These are phyloP conservation scores for Pharnaceum exiguum DNA, from an alignment of 148 eudicot genomes.

Conservation along the genomic window DNA sequence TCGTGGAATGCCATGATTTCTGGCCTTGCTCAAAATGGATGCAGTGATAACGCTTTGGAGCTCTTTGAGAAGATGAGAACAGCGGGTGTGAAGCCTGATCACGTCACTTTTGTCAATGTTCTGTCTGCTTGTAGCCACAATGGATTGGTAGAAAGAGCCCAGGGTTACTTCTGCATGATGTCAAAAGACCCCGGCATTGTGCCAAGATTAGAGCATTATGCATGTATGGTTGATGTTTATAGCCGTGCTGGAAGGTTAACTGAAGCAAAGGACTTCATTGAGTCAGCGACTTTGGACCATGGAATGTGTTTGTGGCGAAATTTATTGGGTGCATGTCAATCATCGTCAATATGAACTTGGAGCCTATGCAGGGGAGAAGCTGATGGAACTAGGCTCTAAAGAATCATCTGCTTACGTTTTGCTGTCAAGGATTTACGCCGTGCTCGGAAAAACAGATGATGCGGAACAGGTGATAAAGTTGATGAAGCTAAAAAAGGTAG, in stretches of 20 bases:
- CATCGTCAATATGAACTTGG: constrained; percentile 48
- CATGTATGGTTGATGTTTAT: constrained; percentile 59
- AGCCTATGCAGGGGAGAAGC: constrained; percentile 63
- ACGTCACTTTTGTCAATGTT: constrained; percentile 53
- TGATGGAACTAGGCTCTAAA: constrained; percentile 60
- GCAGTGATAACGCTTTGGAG: constrained; percentile 41
- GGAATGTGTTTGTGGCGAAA: constrained; percentile 57
- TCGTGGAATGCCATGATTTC: constrained; percentile 72
- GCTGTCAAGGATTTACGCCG: constrained; percentile 48
- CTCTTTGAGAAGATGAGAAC: constrained; percentile 54
- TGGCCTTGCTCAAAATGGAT: constrained; percentile 57
- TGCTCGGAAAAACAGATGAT: constrained; percentile 40
- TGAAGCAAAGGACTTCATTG: constrained; percentile 56
- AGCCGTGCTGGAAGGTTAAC: constrained; percentile 55
- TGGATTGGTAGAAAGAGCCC: constrained; percentile 52
- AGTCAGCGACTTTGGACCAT: constrained; percentile 43
- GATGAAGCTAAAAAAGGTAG: constrained; percentile 51
- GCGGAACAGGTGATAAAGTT: constrained; percentile 48
- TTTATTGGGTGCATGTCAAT: constrained; percentile 53
- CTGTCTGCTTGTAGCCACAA: constrained; percentile 63
- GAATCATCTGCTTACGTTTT: constrained; percentile 61
- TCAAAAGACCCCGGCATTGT: constrained; percentile 28
- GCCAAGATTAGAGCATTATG: constrained; percentile 55
- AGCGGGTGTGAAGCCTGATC: constrained; percentile 45
- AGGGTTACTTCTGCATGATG: constrained; percentile 44